Base-by-base conservation (phyloP, 1,284 basidiomycete species). In the Ceratobasidium sp. region DNA sequence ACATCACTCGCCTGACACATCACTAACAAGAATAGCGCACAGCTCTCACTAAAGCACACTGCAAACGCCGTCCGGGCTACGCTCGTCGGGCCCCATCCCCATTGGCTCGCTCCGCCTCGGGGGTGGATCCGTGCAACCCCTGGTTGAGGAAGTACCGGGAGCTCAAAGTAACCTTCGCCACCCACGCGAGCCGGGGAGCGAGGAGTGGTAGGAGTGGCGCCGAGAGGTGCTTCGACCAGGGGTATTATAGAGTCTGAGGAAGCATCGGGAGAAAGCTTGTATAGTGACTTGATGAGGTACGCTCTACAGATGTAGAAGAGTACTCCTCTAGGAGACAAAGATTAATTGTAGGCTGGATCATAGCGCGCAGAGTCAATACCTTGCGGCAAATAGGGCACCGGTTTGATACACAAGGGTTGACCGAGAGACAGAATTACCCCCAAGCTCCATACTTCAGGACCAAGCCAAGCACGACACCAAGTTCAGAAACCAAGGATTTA, bases 41-140 rank as follows among this genome's bases (percentile, higher is more conserved):
- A 79, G 50, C 75, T 79, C 35, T 80, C 79, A 27, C 79, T 79
- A 70, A 80, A 80, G 57, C 79, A 80, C 14, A 79, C 5, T n/a
- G 74, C 78, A 52, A 80, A 80, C 18, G 78, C 68, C 18, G 78
- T 75, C 27, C 76, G 44, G 8, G 79, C 79, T 0, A 77, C 54
- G 12, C 68, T 77, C 12, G 79, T 77, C 27, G 69, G 77, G 20
- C 71, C 71, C 71, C 50, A 64, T 35, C 46, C 44, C 71, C 71
- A 74, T 74, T 64, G 30, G 27, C 38, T 41, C 2, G 35, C 14
- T 12, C 41, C 27, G 38, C 57, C 46, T 66, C 69, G 55, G 1
- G 54, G 74, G 30, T 77, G 74, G 8, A 33, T 38, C n/a, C 74
- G 64, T 10, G 74, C 54, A 48, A 57, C 44, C 6, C 57, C 60